Evolutionary conservation across 345 rosid genomes (phyloP).

Genomic region (Camelina hispida): DNA sequence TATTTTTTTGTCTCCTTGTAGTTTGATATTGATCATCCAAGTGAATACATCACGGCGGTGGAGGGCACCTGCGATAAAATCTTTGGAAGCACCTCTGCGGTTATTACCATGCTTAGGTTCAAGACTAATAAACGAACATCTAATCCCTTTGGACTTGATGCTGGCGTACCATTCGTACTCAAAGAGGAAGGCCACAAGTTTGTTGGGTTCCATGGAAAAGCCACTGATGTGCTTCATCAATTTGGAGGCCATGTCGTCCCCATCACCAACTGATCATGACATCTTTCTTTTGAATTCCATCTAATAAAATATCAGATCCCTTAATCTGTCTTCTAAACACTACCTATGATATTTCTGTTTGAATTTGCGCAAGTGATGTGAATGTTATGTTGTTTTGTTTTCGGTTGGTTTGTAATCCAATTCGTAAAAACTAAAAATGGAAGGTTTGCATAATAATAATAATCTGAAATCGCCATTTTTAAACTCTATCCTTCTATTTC

Average conservation of each 20-base stretch:
- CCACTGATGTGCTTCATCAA: constrained; percentile 17
- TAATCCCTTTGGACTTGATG: constrained; percentile 29
- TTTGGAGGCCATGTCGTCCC: constrained; percentile 34
- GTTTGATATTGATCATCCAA: constrained; percentile 37
- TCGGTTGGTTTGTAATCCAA: neutral
- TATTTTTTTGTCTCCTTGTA: neutral
- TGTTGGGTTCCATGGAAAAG: constrained; percentile 44
- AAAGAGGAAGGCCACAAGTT: constrained; percentile 33
- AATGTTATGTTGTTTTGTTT: neutral
- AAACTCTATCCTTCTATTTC: too few species aligned
- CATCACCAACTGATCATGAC: constrained; percentile 23
- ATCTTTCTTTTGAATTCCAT: neutral
- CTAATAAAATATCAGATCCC: neutral
- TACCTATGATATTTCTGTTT: neutral
- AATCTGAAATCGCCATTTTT: too few species aligned
- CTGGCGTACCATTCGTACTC: constrained; percentile 9
- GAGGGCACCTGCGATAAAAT: constrained; percentile 17
- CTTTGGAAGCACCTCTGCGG: constrained; percentile 3
- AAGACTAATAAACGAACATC: constrained; percentile 31
- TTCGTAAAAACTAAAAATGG: neutral
- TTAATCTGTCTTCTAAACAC: neutral
- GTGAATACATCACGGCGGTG: constrained; percentile 33
- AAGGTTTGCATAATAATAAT: too few species aligned
- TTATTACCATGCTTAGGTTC: constrained; percentile 26
- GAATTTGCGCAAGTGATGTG: neutral